Evolutionary conservation across 2,329 filamentous ascomycete genomes (phyloP).

Genomic region (Fusarium oligoseptatum): DNA sequence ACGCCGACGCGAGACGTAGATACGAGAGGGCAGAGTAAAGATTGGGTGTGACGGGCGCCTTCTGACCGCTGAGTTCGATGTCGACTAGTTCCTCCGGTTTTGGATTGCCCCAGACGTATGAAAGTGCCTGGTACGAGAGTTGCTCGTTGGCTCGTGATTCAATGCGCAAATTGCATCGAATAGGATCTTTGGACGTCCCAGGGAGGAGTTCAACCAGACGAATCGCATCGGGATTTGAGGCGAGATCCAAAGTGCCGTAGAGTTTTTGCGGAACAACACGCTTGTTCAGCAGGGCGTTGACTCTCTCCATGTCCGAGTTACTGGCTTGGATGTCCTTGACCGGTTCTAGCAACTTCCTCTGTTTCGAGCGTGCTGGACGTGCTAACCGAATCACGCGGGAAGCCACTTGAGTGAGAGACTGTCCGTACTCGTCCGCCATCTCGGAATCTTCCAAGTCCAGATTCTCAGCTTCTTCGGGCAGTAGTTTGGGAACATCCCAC

Average conservation of each 20-base stretch:
- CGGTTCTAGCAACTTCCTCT: background rate
- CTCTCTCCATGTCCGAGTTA: background rate
- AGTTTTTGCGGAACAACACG: background rate
- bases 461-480: background rate
- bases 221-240: background rate
- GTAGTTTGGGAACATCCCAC: background rate
- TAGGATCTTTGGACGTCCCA: background rate
- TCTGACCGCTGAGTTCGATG: background rate
- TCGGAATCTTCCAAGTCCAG: background rate
- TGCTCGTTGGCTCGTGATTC: background rate
- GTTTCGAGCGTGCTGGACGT: background rate
- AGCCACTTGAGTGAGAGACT: background rate
- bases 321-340: background rate
- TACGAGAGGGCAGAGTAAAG: background rate
- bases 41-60: background rate
- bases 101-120: background rate
- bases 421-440: background rate
- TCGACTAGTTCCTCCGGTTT: background rate
- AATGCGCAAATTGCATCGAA: background rate
- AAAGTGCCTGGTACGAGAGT: background rate
- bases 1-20: background rate
- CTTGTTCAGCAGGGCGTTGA: background rate
- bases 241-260: background rate
- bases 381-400: background rate
- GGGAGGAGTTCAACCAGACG: background rate